Base-by-base conservation (phyloP, 2,329 filamentous ascomycete genomes). In the Monosporascus sp. region DNA sequence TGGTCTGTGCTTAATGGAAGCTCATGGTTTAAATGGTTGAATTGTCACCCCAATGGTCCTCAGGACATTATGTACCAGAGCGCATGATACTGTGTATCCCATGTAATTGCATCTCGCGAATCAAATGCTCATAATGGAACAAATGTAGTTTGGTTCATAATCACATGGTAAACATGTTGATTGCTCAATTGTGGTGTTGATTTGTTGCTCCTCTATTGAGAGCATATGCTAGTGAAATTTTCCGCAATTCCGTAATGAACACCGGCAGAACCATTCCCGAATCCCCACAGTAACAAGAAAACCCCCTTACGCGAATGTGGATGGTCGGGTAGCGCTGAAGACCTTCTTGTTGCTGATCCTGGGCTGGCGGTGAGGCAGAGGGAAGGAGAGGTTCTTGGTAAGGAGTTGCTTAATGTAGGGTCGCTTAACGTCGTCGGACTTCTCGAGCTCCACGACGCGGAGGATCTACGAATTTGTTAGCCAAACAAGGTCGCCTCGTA, bases 321-420 rank as follows among this genome's bases (percentile, higher is more conserved):
- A 90, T 72, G 94, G 94, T 79, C 94, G 88, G 80, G 85, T 90
- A 73, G 91, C 86, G 74, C 88, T 85, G 83, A 96, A 99, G 75
- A 97, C 74, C 86, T 96, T 96, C 84, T 88, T 89, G 82, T 81
- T 85, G 75, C 77, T 78, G 77, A 83, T 82, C 81, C 91, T 92
- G 81, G 87, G 82, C 72, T 92, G 79, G 72, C 95, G 94, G 86
- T 99, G 94, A 74, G 94, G 94, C 67, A 99, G 90, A 75, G 94
- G 94, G 90, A 99, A 99, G 79, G 88, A 90, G 78, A 99, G 89
- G 78, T 85, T 76, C 88, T 97, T 97, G 78, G 83, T 80, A 74
- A 96, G 79, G 76, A 99, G 90, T 82, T 99, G 94, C 85, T 92
- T 95, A 84, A 99, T 96, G 87, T 99, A 99, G 66, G 94, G 93